Percentiles rank a stretch among this genome's conserved stretches.
phyloP scores from a whole-genome alignment of 1,284 basidiomycete genomes.

The Naganishia sp. region DNA sequence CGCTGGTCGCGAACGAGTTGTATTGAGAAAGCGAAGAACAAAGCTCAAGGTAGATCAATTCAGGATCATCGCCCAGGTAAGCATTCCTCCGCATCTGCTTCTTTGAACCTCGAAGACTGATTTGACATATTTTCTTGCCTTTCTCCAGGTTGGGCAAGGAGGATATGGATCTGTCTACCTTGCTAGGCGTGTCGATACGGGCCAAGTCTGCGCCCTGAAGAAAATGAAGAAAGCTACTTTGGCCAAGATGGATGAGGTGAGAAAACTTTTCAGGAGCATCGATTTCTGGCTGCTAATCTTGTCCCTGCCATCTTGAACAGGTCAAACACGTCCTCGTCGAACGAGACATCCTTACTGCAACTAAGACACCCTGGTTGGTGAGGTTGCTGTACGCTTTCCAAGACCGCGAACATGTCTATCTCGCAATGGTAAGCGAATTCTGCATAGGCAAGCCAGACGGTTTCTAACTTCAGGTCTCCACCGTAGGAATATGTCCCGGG shows the following conservation, averaged over 20 bases:
- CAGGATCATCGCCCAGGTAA: constrained; percentile 80
- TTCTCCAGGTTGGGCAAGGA: constrained; percentile 75
- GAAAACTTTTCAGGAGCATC: background rate
- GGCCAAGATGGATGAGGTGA: constrained; percentile 89
- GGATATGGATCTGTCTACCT: constrained; percentile 95
- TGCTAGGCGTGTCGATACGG: constrained; percentile 84
- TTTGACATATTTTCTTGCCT: background rate
- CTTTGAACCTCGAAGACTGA: background rate
- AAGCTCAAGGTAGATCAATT: constrained; percentile 88
- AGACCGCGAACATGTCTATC: constrained; percentile 81
- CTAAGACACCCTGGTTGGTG: constrained; percentile 94
- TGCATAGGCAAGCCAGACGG: background rate
- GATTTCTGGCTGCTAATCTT: background rate
- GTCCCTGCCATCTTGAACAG: constrained; percentile 51
- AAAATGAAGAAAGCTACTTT: constrained; percentile 91
- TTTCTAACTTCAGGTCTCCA: background rate
- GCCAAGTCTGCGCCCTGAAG: constrained; percentile 92
- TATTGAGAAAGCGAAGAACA: constrained; percentile 81
- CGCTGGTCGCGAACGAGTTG: constrained; percentile 83
- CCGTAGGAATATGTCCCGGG: constrained; percentile 86
- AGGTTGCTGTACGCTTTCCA: constrained; percentile 91
- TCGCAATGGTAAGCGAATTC: constrained; percentile 69
- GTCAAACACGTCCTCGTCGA: constrained; percentile 94
- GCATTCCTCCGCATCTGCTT: background rate
- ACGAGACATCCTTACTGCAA: constrained; percentile 90